Conservation (phyloP, 129 eudicot genomes). For the Helianthus tuberosus region DNA sequence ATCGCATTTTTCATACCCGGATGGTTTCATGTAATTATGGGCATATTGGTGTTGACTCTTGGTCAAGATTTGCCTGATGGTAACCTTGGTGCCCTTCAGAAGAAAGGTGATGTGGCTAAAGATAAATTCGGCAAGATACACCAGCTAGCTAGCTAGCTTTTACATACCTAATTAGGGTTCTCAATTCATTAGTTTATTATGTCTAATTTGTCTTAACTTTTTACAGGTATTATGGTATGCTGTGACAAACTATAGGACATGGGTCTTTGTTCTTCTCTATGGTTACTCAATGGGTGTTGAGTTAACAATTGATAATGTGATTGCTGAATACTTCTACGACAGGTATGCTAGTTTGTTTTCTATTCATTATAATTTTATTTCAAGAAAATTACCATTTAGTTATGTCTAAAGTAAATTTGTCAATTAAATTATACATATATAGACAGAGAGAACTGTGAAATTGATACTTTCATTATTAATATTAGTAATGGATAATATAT, state of each 20-base stretch:
- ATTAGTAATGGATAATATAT: too few relatives aligned
- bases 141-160: too few relatives aligned
- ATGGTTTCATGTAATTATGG: constrained; percentile 46
- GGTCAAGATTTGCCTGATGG: constrained; percentile 66
- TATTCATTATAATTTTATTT: too few relatives aligned
- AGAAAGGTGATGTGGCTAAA: constrained; percentile 57
- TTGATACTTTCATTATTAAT: too few relatives aligned
- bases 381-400: too few relatives aligned
- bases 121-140: constrained; percentile 47
- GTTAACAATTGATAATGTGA: constrained; percentile 48
- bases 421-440: too few relatives aligned
- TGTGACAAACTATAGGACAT: constrained; percentile 50
- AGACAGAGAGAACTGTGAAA: too few relatives aligned
- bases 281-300: constrained; percentile 57
- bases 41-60: constrained; percentile 47
- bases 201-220: neutral
- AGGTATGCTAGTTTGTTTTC: constrained; percentile 10
- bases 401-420: too few relatives aligned
- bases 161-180: neutral
- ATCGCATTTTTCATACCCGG: constrained; percentile 62
- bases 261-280: constrained; percentile 56
- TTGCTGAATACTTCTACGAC: constrained; percentile 57
- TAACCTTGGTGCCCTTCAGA: constrained; percentile 52
- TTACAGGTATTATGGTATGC: constrained; percentile 52
- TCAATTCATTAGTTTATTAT: too few relatives aligned